A percentile compares a stretch with the other conserved stretches of the same genome.
These are phyloP conservation scores for Sarocladiaceae sp. DNA, from an alignment of 2,329 filamentous ascomycete species.

Conservation along the genomic window DNA sequence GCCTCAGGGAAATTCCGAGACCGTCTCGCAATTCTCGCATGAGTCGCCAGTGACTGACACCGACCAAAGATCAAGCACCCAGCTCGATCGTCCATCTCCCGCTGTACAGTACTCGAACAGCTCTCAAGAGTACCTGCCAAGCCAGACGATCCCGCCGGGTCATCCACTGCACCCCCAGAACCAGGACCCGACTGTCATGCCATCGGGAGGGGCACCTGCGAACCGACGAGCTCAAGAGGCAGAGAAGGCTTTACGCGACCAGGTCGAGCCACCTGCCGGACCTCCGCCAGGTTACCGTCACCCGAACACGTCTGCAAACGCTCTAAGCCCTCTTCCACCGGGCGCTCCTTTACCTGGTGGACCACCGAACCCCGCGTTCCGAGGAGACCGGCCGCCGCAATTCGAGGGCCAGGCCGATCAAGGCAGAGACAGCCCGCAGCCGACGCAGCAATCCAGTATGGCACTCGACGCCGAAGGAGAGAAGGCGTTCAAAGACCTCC, in stretches of 20 bases:
- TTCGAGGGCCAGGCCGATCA: slow-evolving; percentile 43
- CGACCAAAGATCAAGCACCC: slow-evolving; percentile 34
- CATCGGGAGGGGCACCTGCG: slow-evolving; percentile 34
- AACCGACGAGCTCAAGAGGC: slow-evolving; percentile 43
- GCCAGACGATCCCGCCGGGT: slow-evolving; percentile 16
- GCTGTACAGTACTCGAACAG: slow-evolving; percentile 29
- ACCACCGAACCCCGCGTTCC: slow-evolving; percentile 30
- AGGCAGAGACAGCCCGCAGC: slow-evolving; percentile 52
- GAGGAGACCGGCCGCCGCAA: slow-evolving; percentile 31
- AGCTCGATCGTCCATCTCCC: slow-evolving; percentile 37
- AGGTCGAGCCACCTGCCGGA: slow-evolving; percentile 36
- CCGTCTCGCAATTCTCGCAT: slow-evolving; percentile 55
- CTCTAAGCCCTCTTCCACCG: slow-evolving; percentile 37
- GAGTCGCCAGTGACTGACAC: slow-evolving; percentile 50
- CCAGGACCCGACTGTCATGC: slow-evolving; percentile 37
- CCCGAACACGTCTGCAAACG: slow-evolving; percentile 36
- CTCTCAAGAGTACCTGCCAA: slow-evolving; percentile 1
- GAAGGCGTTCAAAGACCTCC: slow-evolving; percentile 51
- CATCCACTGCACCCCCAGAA: slow-evolving; percentile 20
- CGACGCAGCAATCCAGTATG: slow-evolving; percentile 30
- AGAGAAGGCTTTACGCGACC: slow-evolving; percentile 38
- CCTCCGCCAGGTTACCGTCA: slow-evolving; percentile 48
- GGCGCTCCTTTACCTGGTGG: slow-evolving; percentile 23
- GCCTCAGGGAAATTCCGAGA: slow-evolving; percentile 46
- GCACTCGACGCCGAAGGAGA: slow-evolving; percentile 39